Percentiles rank a stretch among this genome's conserved stretches.
phyloP scores from a whole-genome alignment of 805 yeast genomes.

The Ogataea nitratoaversa region DNA sequence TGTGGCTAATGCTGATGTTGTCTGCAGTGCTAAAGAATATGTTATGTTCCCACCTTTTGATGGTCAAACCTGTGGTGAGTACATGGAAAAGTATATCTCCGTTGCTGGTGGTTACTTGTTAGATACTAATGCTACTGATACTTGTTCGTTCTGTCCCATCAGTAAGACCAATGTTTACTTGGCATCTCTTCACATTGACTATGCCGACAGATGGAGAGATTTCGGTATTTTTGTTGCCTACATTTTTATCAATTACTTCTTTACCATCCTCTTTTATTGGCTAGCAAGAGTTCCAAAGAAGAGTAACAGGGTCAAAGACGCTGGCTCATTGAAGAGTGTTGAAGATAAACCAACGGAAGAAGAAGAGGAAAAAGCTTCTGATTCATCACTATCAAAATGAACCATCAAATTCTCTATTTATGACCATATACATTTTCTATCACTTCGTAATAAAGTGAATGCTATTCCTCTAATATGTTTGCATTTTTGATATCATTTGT shows the following conservation, averaged over 20 bases:
- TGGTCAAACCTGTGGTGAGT: conserved; percentile 57
- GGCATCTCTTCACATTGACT: conserved; percentile 38
- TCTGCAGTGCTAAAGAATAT: conserved; percentile 46
- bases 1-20: conserved; percentile 44
- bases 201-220: conserved; percentile 56
- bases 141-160: conserved; percentile 61
- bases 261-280: conserved; percentile 42
- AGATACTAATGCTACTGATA: conserved; percentile 40
- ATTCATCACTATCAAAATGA: background rate
- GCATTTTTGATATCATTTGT: too few species aligned
- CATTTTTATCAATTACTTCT: conserved; percentile 38
- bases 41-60: conserved; percentile 46
- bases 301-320: conserved; percentile 29
- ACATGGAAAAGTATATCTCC: conserved; percentile 37
- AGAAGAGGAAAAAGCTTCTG: background rate
- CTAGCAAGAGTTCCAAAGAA: conserved; percentile 73
- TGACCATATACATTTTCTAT: too few species aligned
- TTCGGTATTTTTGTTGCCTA: conserved; percentile 52
- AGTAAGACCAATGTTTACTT: conserved; percentile 57
- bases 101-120: conserved; percentile 45
- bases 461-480: too few species aligned
- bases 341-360: conserved; percentile 3
- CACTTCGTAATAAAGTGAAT: too few species aligned
- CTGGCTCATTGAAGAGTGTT: conserved; percentile 12
- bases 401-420: too few species aligned